Conservation (phyloP, 331 rosid species). For the Arachis monticola region DNA sequence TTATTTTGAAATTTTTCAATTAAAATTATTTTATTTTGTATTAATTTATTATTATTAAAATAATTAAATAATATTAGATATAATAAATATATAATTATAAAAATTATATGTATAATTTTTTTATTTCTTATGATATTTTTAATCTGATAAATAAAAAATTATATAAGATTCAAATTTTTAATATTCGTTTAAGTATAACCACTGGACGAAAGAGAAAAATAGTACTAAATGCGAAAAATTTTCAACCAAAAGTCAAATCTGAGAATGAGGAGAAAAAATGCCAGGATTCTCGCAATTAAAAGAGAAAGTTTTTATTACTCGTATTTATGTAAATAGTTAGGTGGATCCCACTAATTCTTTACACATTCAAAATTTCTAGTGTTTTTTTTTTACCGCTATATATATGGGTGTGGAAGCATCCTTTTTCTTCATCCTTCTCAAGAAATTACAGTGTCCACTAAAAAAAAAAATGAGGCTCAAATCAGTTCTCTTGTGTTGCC, state of each 20-base stretch:
- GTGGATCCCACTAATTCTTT: background rate
- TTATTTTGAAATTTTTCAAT: too few relatives aligned
- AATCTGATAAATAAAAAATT: too few relatives aligned
- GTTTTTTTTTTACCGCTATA: constrained; percentile 30
- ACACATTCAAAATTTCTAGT: background rate
- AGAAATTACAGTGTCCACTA: background rate
- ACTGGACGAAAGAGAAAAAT: too few relatives aligned
- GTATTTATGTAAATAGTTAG: background rate
- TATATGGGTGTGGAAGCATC: constrained; percentile 3
- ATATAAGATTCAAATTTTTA: too few relatives aligned
- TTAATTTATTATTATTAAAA: too few relatives aligned
- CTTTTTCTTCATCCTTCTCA: constrained; percentile 28
- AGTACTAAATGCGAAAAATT: background rate
- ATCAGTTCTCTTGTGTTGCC: constrained; percentile 32
- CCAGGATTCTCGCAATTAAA: background rate
- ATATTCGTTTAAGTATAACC: too few relatives aligned
- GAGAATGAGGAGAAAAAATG: background rate
- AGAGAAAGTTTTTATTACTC: too few relatives aligned
- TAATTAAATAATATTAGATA: too few relatives aligned
- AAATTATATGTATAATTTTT: too few relatives aligned
- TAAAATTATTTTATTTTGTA: too few relatives aligned
- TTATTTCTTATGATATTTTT: too few relatives aligned
- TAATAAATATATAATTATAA: too few relatives aligned
- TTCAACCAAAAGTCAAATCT: background rate
- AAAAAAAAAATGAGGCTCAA: constrained; percentile 45